Evolutionary conservation across 306 rosid species (phyloP).

Genomic region (Dalbergia cultrata): DNA sequence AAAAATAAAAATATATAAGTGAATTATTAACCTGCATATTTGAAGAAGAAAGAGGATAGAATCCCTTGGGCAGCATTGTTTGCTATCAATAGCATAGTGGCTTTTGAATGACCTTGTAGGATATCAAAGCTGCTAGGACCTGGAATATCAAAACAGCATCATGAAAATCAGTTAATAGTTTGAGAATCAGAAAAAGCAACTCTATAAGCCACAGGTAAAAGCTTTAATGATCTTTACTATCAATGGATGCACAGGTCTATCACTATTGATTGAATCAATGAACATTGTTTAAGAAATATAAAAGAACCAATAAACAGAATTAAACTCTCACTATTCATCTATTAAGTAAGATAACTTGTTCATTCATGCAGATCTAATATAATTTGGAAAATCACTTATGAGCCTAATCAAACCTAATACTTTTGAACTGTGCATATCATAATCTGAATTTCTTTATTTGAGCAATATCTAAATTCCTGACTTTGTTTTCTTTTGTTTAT

Average conservation of each 20-base stretch:
- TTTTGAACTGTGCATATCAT: no score
- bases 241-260: constrained; percentile 18
- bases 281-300: background rate
- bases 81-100: constrained; percentile 90
- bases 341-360: background rate
- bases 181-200: constrained; percentile 30
- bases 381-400: no score
- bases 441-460: no score
- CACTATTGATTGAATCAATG: background rate
- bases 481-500: no score
- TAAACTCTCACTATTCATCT: constrained; percentile 15
- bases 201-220: constrained; percentile 1
- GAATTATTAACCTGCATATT: constrained; percentile 85
- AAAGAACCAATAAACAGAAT: background rate
- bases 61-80: constrained; percentile 99
- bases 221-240: background rate
- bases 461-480: no score
- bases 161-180: constrained; percentile 23
- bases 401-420: no score
- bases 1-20: background rate
- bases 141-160: constrained; percentile 54
- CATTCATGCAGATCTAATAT: background rate
- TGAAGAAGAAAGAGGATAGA: constrained; percentile 96
- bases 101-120: constrained; percentile 96
- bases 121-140: constrained; percentile 94